Evolutionary conservation across 2,329 filamentous ascomycete genomes (phyloP).

Genomic region (Phialocephala sp.): DNA sequence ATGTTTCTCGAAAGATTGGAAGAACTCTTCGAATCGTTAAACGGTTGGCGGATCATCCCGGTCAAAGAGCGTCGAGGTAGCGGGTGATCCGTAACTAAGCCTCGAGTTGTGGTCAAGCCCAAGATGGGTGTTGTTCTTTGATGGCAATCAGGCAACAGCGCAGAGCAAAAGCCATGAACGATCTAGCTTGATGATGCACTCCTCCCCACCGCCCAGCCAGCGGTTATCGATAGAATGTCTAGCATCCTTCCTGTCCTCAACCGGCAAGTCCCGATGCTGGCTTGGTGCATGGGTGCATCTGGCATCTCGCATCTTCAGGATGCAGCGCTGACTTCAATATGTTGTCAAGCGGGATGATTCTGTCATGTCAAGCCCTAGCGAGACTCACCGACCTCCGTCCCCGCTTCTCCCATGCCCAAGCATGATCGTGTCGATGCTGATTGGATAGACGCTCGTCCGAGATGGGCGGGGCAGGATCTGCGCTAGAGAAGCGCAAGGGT

Average conservation of each 20-base stretch:
- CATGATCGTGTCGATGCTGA: background rate
- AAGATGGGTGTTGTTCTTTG: background rate
- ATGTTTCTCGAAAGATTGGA: conserved; percentile 11
- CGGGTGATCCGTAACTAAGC: background rate
- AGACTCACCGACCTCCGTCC: conserved; percentile 4
- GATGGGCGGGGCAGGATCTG: conserved; percentile 6
- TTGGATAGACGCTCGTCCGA: background rate
- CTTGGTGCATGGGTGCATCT: no score
- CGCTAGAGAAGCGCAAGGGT: background rate
- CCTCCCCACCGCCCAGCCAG: background rate
- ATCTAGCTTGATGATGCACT: conserved; percentile 1
- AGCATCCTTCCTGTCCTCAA: background rate
- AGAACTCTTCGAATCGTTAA: background rate
- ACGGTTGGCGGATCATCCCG: background rate
- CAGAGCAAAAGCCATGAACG: background rate
- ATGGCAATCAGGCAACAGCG: background rate
- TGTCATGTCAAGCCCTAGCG: background rate
- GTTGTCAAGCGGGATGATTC: background rate
- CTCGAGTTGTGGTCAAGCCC: background rate
- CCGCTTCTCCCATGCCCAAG: background rate
- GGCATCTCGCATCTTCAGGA: no score
- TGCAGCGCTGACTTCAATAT: no score
- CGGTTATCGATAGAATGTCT: background rate
- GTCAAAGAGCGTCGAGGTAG: background rate
- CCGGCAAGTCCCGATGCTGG: background rate